Conservation (phyloP, 345 rosid species). For the Lumnitzera littorea region DNA sequence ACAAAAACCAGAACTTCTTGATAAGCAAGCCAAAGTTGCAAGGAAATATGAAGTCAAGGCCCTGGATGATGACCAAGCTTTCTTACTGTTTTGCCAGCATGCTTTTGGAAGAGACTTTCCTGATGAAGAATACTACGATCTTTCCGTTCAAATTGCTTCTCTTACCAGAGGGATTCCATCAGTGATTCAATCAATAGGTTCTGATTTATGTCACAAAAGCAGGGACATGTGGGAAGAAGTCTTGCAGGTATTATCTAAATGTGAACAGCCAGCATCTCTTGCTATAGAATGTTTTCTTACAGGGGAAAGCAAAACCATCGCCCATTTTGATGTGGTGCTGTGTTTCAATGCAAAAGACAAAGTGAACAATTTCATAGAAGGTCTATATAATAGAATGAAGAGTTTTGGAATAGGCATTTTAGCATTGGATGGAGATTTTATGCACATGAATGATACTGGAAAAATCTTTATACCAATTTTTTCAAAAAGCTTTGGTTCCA, state of each 20-base stretch:
- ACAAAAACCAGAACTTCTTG: neutral
- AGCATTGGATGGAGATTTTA: too few relatives aligned
- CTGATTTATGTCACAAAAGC: neutral
- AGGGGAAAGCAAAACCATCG: neutral
- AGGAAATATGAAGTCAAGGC: neutral
- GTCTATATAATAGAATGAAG: constrained; percentile 1
- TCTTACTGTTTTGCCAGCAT: neutral
- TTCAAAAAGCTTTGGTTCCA: constrained; percentile 6
- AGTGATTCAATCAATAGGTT: neutral
- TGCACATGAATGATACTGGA: too few relatives aligned
- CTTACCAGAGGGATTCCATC: neutral
- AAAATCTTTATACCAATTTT: constrained; percentile 5
- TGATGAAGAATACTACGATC: neutral
- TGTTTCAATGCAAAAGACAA: neutral
- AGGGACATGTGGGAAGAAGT: neutral
- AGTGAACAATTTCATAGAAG: neutral
- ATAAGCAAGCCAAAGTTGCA: too few relatives aligned
- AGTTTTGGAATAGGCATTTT: neutral
- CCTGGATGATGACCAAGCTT: neutral
- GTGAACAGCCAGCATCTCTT: constrained; percentile 3
- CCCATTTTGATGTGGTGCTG: neutral
- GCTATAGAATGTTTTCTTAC: constrained; percentile 11
- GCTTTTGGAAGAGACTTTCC: neutral
- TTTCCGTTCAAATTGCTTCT: neutral
- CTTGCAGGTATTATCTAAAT: neutral